Conservation (phyloP, 2,329 filamentous ascomycete genomes). For the Dothidotthia symphoricarpi region DNA sequence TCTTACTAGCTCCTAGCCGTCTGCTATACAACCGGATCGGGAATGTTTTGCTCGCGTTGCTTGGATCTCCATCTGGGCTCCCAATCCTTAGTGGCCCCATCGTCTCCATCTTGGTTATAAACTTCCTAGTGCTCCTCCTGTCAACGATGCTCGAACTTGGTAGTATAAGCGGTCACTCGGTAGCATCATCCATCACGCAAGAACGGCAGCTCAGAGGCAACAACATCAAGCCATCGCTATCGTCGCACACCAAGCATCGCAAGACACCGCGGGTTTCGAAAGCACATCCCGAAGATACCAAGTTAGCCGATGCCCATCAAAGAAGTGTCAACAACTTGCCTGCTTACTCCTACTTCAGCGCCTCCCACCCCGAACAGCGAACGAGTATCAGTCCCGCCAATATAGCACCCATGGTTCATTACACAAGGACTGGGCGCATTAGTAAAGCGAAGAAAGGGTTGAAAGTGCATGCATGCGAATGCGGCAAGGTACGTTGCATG, state of each 20-base stretch:
- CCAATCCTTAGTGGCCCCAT: conserved; percentile 32
- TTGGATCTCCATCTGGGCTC: conserved; percentile 33
- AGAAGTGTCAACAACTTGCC: conserved; percentile 23
- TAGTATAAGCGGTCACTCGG: conserved; percentile 36
- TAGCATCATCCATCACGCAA: conserved; percentile 22
- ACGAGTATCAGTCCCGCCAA: conserved; percentile 33
- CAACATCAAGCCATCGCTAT: conserved; percentile 12
- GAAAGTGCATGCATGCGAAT: conserved; percentile 49
- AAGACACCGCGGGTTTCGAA: conserved; percentile 29
- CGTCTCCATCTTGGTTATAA: conserved; percentile 32
- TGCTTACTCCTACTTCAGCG: conserved; percentile 25
- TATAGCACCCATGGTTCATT: conserved; percentile 37
- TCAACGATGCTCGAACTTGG: conserved; percentile 35
- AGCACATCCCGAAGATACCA: conserved; percentile 23
- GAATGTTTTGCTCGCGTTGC: conserved; percentile 26
- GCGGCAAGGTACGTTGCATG: conserved; percentile 45
- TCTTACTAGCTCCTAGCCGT: conserved; percentile 31
- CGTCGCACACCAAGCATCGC: conserved; percentile 19
- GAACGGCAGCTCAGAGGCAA: conserved; percentile 24
- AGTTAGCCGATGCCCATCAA: conserved; percentile 26
- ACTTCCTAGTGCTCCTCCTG: conserved; percentile 26
- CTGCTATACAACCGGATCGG: conserved; percentile 36
- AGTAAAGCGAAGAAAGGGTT: conserved; percentile 51
- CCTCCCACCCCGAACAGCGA: conserved; percentile 33
- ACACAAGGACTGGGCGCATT: conserved; percentile 48